phyloP scores from a whole-genome alignment of 2,329 filamentous ascomycete species.

The Didymosphaeria variabile region DNA sequence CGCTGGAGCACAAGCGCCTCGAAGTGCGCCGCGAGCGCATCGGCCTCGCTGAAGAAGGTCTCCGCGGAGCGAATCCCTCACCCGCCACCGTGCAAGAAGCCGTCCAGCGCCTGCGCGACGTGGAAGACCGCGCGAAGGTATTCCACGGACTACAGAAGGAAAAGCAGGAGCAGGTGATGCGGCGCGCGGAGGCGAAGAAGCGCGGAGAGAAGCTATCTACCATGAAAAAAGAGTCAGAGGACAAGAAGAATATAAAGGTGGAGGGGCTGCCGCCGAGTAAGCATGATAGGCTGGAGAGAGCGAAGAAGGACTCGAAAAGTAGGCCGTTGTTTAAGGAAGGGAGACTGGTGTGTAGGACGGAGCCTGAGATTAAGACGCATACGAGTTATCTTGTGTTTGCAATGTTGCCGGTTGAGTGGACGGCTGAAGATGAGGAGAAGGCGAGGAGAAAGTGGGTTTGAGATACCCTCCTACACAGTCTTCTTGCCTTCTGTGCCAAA shows the following conservation, averaged over 20 bases:
- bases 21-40: conserved; percentile 84
- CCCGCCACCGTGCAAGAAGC: conserved; percentile 83
- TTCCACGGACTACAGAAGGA: conserved; percentile 63
- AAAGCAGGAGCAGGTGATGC: conserved; percentile 55
- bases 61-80: conserved; percentile 72
- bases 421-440: conserved; percentile 78
- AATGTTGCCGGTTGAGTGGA: conserved; percentile 86
- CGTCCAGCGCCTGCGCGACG: conserved; percentile 73
- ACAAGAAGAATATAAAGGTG: conserved; percentile 30
- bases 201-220: conserved; percentile 38
- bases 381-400: conserved; percentile 98
- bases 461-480: not conserved
- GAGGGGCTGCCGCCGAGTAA: conserved; percentile 40
- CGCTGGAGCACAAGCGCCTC: conserved; percentile 80
- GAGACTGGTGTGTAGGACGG: conserved; percentile 78
- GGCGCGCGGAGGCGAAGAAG: conserved; percentile 47
- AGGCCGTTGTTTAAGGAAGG: conserved; percentile 73
- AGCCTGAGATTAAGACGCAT: conserved; percentile 91
- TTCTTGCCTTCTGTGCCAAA: not conserved
- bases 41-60: conserved; percentile 74
- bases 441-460: conserved; percentile 57
- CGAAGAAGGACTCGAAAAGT: conserved; percentile 42
- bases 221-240: conserved; percentile 28
- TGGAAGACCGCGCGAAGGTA: conserved; percentile 73
- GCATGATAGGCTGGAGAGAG: conserved; percentile 39